phyloP scores from a whole-genome alignment of 768 basidiomycete genomes.

The Boletus vinaceobasis region DNA sequence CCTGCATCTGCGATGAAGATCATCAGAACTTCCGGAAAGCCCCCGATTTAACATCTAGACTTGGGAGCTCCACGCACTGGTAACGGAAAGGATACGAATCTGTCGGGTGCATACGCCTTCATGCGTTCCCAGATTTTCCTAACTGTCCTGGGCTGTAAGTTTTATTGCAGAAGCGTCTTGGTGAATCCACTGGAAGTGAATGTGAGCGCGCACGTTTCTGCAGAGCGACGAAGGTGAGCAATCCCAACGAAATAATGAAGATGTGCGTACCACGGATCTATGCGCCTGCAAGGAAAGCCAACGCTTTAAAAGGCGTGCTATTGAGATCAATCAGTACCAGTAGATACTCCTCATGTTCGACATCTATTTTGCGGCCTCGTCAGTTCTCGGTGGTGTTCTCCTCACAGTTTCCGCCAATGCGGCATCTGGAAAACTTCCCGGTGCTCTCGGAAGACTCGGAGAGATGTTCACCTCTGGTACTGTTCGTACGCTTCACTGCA shows the following conservation, averaged over 20 bases:
- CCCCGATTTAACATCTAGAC: too few species aligned
- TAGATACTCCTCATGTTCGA: slow-evolving; percentile 9
- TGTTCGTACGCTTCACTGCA: slow-evolving; percentile 3
- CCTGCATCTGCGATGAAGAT: too few species aligned
- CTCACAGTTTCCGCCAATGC: slow-evolving; percentile 12
- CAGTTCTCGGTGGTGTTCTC: slow-evolving; percentile 15
- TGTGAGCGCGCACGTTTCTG: not conserved
- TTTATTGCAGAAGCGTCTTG: not conserved
- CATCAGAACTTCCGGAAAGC: too few species aligned
- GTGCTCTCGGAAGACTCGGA: slow-evolving; percentile 5
- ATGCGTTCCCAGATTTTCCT: not conserved
- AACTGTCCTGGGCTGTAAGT: not conserved
- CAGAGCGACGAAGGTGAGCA: not conserved
- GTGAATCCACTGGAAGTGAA: not conserved
- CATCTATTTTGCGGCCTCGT: slow-evolving; percentile 8
- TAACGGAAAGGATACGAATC: too few species aligned
- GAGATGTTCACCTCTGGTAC: not conserved
- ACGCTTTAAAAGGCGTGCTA: slow-evolving; percentile 1
- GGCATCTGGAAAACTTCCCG: slow-evolving; percentile 7
- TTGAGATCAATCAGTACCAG: not conserved
- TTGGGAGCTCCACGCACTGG: too few species aligned
- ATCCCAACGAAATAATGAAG: not conserved
- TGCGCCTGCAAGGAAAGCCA: not conserved
- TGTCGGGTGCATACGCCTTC: not conserved
- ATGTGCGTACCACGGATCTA: not conserved